A percentile compares a stretch with the other conserved stretches of the same genome.
phyloP scores from a whole-genome alignment of 2,329 filamentous ascomycete species.

The Colletotrichum sp. region DNA sequence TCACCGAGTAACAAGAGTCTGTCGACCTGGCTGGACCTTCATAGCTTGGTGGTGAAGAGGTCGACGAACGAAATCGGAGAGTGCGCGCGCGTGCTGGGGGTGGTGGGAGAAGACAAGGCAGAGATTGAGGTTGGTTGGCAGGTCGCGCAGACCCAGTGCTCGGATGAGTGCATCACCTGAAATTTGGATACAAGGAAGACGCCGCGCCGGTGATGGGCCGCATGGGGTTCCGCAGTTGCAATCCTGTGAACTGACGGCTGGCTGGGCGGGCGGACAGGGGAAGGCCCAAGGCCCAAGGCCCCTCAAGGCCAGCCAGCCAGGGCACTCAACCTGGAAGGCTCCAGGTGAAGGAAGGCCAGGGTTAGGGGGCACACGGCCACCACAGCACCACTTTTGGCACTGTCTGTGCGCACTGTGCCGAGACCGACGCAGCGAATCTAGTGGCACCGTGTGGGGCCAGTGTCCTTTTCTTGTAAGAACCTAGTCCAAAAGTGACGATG shows the following conservation, averaged over 20 bases:
- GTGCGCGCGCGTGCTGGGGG: neutral
- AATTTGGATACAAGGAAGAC: conserved; percentile 11
- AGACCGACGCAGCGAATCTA: too few relatives aligned
- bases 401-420: neutral
- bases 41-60: conserved; percentile 8
- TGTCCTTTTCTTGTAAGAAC: neutral
- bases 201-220: neutral
- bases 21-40: neutral
- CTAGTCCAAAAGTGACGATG: neutral
- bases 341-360: neutral
- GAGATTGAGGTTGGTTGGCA: neutral
- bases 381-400: neutral
- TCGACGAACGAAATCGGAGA: neutral
- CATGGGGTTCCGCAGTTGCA: neutral
- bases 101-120: neutral
- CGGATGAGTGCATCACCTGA: conserved; percentile 5
- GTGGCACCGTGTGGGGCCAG: neutral
- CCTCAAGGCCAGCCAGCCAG: neutral
- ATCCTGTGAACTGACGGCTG: conserved; percentile 5
- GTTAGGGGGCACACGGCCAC: neutral
- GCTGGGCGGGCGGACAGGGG: neutral
- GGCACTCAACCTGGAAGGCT: neutral
- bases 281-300: neutral
- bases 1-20: conserved; percentile 13
- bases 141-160: neutral